These are phyloP conservation scores for Anisodus tanguticus DNA, from an alignment of 257 asterid genomes.

Conservation along the genomic window DNA sequence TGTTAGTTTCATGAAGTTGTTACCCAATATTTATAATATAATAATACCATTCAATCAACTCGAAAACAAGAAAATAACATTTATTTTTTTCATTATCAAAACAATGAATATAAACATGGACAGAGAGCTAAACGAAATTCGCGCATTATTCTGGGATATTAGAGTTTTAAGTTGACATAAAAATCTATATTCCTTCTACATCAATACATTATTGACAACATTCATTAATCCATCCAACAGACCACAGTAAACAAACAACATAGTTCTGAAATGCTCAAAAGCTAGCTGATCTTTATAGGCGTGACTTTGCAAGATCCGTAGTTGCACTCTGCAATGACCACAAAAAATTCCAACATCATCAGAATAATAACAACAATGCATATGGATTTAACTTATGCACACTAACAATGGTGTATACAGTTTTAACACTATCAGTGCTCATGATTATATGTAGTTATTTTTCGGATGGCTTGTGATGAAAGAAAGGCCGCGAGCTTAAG, in stretches of 20 bases:
- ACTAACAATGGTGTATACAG: background rate
- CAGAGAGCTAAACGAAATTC: background rate
- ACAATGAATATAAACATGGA: background rate
- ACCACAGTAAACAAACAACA: background rate
- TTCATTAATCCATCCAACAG: background rate
- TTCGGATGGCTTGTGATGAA: background rate
- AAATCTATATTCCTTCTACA: background rate
- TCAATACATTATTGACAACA: background rate
- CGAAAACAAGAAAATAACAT: too few relatives aligned
- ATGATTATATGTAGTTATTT: background rate
- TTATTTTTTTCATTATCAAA: background rate
- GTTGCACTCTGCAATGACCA: conserved; percentile 56
- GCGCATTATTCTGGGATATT: background rate
- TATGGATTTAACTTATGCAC: background rate
- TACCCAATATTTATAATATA: too few relatives aligned
- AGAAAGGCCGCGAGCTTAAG: too few relatives aligned
- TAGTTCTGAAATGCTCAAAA: background rate
- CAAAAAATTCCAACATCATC: background rate
- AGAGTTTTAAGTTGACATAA: background rate
- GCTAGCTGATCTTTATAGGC: conserved; percentile 51
- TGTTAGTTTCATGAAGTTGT: too few relatives aligned
- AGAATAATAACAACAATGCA: background rate
- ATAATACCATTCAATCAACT: too few relatives aligned
- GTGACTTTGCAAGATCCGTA: conserved; percentile 53
- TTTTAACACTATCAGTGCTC: background rate